Conservation (phyloP, 78 protist species). For the Dictyostelium capitatum region DNA sequence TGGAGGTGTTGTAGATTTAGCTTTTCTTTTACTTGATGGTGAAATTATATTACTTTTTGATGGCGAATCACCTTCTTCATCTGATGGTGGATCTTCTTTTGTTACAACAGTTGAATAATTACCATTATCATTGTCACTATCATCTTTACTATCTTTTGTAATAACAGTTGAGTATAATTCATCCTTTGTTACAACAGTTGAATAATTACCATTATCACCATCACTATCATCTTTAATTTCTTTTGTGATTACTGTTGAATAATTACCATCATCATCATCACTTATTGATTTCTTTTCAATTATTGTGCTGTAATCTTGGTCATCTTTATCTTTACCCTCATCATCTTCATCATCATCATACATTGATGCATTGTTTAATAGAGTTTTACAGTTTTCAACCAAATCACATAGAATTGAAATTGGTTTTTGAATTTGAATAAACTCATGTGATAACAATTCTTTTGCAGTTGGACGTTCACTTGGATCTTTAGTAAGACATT, state of each 20-base stretch:
- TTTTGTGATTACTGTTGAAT: slow-evolving; percentile 49
- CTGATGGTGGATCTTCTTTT: slow-evolving; percentile 31
- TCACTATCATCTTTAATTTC: neutral
- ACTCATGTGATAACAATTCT: slow-evolving; percentile 67
- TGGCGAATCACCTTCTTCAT: neutral
- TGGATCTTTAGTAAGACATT: slow-evolving; percentile 82
- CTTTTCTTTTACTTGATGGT: slow-evolving; percentile 17
- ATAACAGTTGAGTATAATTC: slow-evolving; percentile 61
- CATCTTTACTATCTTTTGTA: slow-evolving; percentile 27
- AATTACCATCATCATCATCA: slow-evolving; percentile 18
- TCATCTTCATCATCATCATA: slow-evolving; percentile 66
- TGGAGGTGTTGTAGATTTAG: slow-evolving; percentile 1
- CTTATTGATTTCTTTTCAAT: slow-evolving; percentile 10
- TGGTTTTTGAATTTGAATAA: slow-evolving; percentile 58
- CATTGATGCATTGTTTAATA: slow-evolving; percentile 6
- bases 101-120: slow-evolving; percentile 6
- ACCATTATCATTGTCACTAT: neutral
- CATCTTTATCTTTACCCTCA: slow-evolving; percentile 64
- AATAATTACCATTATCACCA: neutral
- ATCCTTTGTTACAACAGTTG: slow-evolving; percentile 61
- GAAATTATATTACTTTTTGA: neutral
- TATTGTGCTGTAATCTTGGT: slow-evolving; percentile 9
- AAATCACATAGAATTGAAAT: slow-evolving; percentile 35
- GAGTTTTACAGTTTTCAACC: slow-evolving; percentile 56
- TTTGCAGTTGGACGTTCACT: slow-evolving; percentile 52